Percentiles rank a stretch among this genome's conserved stretches.
phyloP scores from a whole-genome alignment of 768 basidiomycete species.

The Polyporus arcularius region DNA sequence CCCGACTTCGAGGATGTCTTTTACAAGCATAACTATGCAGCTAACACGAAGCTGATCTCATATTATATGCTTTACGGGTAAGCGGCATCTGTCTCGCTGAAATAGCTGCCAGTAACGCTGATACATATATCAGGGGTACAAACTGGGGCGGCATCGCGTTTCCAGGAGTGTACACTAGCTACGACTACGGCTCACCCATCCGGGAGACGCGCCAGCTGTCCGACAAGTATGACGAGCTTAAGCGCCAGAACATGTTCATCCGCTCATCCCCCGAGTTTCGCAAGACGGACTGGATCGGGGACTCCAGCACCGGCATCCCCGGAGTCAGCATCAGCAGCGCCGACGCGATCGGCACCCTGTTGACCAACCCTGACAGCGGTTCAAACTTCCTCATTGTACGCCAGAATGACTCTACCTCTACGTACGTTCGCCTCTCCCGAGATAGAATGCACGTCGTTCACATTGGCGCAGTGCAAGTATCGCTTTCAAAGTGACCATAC shows the following conservation, averaged over 20 bases:
- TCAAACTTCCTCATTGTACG: conserved; percentile 72
- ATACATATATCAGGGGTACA: conserved; percentile 57
- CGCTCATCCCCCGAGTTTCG: conserved; percentile 78
- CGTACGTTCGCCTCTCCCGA: too few relatives aligned
- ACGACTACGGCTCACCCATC: conserved; percentile 80
- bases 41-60: conserved; percentile 79
- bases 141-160: conserved; percentile 84
- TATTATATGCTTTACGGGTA: conserved; percentile 88
- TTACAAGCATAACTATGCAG: conserved; percentile 75
- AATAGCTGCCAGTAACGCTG: not conserved
- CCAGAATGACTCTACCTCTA: conserved; percentile 66
- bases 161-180: conserved; percentile 58
- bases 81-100: not conserved
- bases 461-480: conserved; percentile 45
- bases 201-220: conserved; percentile 68
- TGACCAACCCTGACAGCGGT: conserved; percentile 67
- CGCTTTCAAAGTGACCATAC: conserved; percentile 61
- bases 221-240: conserved; percentile 74
- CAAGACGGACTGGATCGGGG: conserved; percentile 75
- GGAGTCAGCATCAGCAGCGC: conserved; percentile 42
- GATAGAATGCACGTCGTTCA: too few relatives aligned
- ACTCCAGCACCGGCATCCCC: conserved; percentile 51
- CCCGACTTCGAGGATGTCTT: conserved; percentile 79
- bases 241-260: conserved; percentile 75
- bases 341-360: conserved; percentile 57